Evolutionary conservation across 2,329 filamentous ascomycete species (phyloP).

Genomic region (Neophaeococcomyces aloes): DNA sequence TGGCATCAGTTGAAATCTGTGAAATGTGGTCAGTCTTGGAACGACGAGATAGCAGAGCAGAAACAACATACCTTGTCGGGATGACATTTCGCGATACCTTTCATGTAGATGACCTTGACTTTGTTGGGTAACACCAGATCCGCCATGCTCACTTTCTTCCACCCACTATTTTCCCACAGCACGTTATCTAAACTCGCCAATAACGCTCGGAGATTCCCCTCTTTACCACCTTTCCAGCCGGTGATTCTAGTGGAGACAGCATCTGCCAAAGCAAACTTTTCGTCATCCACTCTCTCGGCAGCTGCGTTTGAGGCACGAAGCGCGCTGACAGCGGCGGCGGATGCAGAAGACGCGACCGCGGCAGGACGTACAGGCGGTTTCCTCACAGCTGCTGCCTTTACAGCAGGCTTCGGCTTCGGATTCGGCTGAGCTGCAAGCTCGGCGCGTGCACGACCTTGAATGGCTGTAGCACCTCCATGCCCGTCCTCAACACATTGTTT

Average conservation of each 20-base stretch:
- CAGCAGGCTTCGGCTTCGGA: conserved; percentile 23
- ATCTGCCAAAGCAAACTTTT: conserved; percentile 82
- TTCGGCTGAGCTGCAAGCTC: conserved; percentile 70
- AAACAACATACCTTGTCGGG: conserved; percentile 74
- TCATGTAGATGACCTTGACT: conserved; percentile 98
- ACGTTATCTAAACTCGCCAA: conserved; percentile 79
- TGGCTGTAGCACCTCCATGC: conserved; percentile 72
- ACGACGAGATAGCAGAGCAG: background rate
- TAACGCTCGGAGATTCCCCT: conserved; percentile 81
- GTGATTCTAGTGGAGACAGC: conserved; percentile 69
- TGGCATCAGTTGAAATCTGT: conserved; percentile 52
- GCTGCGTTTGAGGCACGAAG: conserved; percentile 75
- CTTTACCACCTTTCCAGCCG: conserved; percentile 80
- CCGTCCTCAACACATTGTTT: conserved; percentile 70
- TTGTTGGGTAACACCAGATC: conserved; percentile 87
- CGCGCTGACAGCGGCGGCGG: conserved; percentile 65
- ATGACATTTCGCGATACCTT: conserved; percentile 96
- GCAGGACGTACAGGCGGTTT: conserved; percentile 53
- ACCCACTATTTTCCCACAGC: conserved; percentile 82
- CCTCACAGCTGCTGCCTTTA: conserved; percentile 26
- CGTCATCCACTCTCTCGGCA: conserved; percentile 76
- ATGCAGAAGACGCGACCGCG: conserved; percentile 35
- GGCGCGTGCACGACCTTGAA: conserved; percentile 77
- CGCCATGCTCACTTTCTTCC: conserved; percentile 93
- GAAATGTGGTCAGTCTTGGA: background rate